These are phyloP conservation scores for Closterium sp. DNA, from an alignment of 139 green algal species.

Conservation along the genomic window DNA sequence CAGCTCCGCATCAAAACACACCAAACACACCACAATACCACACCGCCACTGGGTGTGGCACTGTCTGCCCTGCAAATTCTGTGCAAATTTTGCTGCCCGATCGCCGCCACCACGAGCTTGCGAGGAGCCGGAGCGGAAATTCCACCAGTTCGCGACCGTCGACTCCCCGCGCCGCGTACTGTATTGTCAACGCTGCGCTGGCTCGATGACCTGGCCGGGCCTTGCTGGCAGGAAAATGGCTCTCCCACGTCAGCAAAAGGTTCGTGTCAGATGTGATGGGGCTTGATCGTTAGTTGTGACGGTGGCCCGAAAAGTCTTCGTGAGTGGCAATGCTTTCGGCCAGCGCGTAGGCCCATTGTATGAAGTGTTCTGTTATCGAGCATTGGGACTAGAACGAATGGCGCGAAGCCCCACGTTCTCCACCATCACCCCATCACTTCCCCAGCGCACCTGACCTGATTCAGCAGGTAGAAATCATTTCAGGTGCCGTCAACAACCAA, in stretches of 20 bases:
- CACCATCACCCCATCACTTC: background rate
- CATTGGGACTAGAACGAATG: background rate
- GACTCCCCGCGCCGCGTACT: background rate
- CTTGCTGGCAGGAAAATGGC: background rate
- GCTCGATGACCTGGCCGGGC: background rate
- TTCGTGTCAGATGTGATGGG: background rate
- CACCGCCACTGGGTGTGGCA: no score
- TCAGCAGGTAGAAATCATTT: background rate
- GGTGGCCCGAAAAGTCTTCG: background rate
- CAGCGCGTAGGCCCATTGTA: background rate
- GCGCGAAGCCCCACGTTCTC: background rate
- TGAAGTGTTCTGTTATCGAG: background rate
- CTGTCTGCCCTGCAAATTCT: background rate
- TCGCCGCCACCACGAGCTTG: background rate
- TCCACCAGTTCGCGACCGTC: background rate
- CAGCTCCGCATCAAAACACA: no score
- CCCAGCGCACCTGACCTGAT: no score
- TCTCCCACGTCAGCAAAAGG: background rate
- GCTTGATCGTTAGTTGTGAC: background rate
- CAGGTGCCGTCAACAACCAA: background rate
- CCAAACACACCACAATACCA: no score
- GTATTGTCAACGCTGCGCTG: background rate
- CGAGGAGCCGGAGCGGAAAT: background rate
- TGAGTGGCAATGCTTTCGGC: background rate
- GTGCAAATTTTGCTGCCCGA: background rate